phyloP scores from a whole-genome alignment of 164 flowering plant genomes.

The Kingdonia uniflora region DNA sequence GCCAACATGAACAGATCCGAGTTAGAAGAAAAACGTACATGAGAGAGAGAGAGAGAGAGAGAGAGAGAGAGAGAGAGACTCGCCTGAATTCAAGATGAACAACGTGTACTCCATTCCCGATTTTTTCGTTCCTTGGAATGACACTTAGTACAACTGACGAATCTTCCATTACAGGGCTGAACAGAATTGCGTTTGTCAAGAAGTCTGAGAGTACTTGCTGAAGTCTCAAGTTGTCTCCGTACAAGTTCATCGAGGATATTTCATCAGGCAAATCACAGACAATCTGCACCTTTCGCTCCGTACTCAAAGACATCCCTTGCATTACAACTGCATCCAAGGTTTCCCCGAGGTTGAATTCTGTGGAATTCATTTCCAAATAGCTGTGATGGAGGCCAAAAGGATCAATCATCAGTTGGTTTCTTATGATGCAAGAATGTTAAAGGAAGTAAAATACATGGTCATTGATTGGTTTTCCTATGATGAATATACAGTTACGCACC shows the following conservation, averaged over 20 bases:
- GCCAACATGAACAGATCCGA: conserved; percentile 13
- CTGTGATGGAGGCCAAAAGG: conserved; percentile 26
- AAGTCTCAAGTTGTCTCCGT: conserved; percentile 76
- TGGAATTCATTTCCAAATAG: conserved; percentile 35
- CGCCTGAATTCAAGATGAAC: conserved; percentile 79
- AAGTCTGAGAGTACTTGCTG: conserved; percentile 77
- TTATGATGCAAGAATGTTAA: too few species aligned
- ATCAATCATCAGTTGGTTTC: background rate
- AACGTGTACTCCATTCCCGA: conserved; percentile 52
- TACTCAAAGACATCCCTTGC: conserved; percentile 58
- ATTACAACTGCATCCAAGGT: conserved; percentile 43
- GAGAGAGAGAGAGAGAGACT: background rate
- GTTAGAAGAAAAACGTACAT: background rate
- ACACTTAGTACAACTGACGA: conserved; percentile 41
- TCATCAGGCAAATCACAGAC: conserved; percentile 42
- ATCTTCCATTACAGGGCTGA: conserved; percentile 45
- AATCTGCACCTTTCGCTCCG: conserved; percentile 46
- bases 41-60: background rate
- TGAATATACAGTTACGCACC: too few species aligned
- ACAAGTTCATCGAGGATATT: conserved; percentile 39
- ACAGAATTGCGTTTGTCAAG: conserved; percentile 43
- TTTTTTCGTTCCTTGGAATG: conserved; percentile 37
- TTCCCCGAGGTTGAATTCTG: conserved; percentile 61
- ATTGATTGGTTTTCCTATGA: too few species aligned
- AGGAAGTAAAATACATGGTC: too few species aligned